phyloP scores from a whole-genome alignment of 441 rosid species.

The Adansonia grandidieri region DNA sequence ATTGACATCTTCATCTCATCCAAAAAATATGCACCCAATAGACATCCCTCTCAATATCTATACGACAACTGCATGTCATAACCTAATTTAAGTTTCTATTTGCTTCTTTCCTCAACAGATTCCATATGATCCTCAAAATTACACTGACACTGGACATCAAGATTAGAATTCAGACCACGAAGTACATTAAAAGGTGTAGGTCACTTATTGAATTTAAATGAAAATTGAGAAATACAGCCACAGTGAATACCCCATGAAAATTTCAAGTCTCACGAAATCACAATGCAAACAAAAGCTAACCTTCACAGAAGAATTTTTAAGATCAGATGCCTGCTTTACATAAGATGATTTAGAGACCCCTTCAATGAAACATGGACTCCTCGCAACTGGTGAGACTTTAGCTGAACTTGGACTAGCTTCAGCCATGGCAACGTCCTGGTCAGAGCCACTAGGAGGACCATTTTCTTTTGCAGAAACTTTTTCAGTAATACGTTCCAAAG shows the following conservation, averaged over 20 bases:
- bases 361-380: conserved; percentile 81
- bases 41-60: conserved; percentile 12
- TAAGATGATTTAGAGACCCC: conserved; percentile 92
- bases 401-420: conserved; percentile 77
- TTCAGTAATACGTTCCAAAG: conserved; percentile 79
- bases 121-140: background rate
- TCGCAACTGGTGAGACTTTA: conserved; percentile 61
- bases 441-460: conserved; percentile 68
- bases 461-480: conserved; percentile 88
- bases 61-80: too few relatives aligned
- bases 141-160: background rate
- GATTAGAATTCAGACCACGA: background rate
- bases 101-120: background rate
- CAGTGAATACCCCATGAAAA: background rate
- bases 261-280: background rate
- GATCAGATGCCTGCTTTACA: conserved; percentile 85
- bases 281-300: conserved; percentile 44
- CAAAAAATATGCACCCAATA: background rate
- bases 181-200: background rate
- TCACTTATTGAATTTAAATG: background rate
- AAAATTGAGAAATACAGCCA: background rate
- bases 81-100: background rate
- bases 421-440: conserved; percentile 89
- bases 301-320: conserved; percentile 91
- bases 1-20: background rate